Base-by-base conservation (phyloP, 257 asterid species). In the Solanum clarkiae region DNA sequence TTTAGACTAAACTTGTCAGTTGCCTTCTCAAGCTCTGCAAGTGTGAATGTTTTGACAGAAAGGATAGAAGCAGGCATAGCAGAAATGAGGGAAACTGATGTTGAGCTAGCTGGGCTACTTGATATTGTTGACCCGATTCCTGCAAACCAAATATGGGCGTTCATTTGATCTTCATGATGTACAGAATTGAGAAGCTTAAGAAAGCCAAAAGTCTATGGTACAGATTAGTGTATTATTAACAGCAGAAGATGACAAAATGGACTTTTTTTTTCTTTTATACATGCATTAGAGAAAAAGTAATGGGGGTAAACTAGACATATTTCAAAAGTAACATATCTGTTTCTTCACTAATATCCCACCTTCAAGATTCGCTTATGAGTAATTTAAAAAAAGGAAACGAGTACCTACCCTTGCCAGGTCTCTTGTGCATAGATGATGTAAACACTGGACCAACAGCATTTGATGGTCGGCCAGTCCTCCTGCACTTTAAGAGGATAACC, bases 71-170 rank as follows among this genome's bases (percentile, higher is more conserved):
- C 90, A 40, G 99, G 99, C 94, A 96, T 91, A 56, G 93, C 86
- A 63, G 98, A 93, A 77, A 90, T 86, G 66, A 94, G 88, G 70
- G 99, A 96, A 49, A 91, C 90, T 22, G 99, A 93, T 75, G 96
- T 91, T 84, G 98, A 94, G 92, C 96, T 93, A 89, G 92, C 89
- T 79, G 98, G 95, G 89, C 98, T 96, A 92, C 98, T 93, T 85
- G 95, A 93, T 70, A 91, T 80, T 87, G 91, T 87, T 14, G 98
- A 92, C 84, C 98, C 98, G 7, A 92, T 87, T 84, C 98, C 99
- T 93, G 93, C 65, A 85, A 53, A 62, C 49, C 65, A 79, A 29
- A 53, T 51, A 79, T 47, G 45, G 29, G 57, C 8, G 82, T 53
- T 79, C 26, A 77, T 77, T 77, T 20, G 16, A 51, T 77, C 26